Percentiles rank a stretch among this genome's conserved stretches.
Conservation (phyloP, 2,329 filamentous ascomycete species). For the Chaetomium olivaceum region DNA sequence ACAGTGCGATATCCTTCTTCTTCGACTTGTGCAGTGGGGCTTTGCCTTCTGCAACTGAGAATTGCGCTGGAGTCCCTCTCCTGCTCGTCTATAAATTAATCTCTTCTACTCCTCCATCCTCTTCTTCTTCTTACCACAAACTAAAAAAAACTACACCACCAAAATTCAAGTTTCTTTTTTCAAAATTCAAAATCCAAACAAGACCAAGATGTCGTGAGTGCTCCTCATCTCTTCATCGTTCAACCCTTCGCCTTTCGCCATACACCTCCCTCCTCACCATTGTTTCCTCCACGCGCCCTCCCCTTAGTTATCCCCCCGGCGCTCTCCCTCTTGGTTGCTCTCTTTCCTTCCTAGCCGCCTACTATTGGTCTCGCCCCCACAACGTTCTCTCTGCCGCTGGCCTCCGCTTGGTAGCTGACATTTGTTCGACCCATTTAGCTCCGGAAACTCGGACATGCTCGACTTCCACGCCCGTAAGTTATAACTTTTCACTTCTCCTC, state of each 20-base stretch:
- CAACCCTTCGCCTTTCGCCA: neutral
- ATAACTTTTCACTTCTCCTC: neutral
- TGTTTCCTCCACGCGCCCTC: too few relatives aligned
- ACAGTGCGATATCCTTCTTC: neutral
- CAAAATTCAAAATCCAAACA: neutral
- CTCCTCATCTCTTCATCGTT: neutral
- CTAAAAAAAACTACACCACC: neutral
- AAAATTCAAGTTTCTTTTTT: neutral
- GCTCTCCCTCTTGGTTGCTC: neutral
- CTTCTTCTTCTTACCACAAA: neutral
- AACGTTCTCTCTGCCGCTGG: neutral
- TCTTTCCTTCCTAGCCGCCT: neutral
- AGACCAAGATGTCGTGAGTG: neutral
- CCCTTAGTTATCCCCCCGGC: too few relatives aligned
- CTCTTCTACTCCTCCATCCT: neutral
- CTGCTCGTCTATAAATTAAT: neutral
- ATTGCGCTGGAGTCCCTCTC: neutral
- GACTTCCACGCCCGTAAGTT: slow-evolving; percentile 3
- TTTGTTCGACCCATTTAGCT: neutral
- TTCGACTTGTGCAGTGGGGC: neutral
- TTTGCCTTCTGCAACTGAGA: neutral
- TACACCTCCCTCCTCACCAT: neutral
- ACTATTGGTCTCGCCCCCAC: neutral
- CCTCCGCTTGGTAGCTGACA: neutral
- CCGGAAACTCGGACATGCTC: neutral